phyloP scores from a whole-genome alignment of 495 filamentous ascomycete species.

The Haplographium delicatum region DNA sequence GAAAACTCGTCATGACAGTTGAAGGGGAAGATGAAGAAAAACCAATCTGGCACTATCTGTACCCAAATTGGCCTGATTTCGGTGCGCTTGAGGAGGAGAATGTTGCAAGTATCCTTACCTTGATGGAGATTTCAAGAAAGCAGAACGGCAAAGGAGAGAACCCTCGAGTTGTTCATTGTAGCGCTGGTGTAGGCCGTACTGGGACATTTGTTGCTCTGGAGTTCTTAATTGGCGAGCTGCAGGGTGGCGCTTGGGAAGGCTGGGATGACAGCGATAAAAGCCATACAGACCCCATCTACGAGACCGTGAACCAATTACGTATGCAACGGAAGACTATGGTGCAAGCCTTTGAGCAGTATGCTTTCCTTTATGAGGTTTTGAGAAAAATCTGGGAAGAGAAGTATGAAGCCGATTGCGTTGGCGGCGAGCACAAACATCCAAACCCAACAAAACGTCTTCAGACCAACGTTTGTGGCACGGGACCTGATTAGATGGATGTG shows the following conservation, averaged over 20 bases:
- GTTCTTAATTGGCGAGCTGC: constrained; percentile 76
- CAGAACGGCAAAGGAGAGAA: constrained; percentile 61
- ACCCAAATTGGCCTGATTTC: constrained; percentile 92
- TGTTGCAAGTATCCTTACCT: constrained; percentile 67
- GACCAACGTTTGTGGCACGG: constrained; percentile 22
- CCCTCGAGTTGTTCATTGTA: constrained; percentile 88
- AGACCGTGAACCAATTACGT: constrained; percentile 72
- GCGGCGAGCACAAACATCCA: constrained; percentile 16
- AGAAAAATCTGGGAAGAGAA: constrained; percentile 62
- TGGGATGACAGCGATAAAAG: constrained; percentile 26
- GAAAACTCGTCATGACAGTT: constrained; percentile 42
- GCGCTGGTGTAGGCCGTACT: constrained; percentile 87
- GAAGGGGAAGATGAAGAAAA: constrained; percentile 45
- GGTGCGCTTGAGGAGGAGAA: constrained; percentile 78
- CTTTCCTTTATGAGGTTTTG: constrained; percentile 86
- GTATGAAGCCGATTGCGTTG: constrained; percentile 30
- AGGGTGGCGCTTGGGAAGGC: constrained; percentile 60
- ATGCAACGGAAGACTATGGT: constrained; percentile 96
- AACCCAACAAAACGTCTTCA: too few relatives aligned
- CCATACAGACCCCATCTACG: constrained; percentile 45
- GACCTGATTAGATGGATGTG: not conserved
- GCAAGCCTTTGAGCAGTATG: constrained; percentile 78
- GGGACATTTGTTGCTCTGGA: constrained; percentile 96
- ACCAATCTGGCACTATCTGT: constrained; percentile 83
- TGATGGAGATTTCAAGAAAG: constrained; percentile 69